phyloP scores from a whole-genome alignment of 345 rosid genomes.

The Euphorbia lathyris region DNA sequence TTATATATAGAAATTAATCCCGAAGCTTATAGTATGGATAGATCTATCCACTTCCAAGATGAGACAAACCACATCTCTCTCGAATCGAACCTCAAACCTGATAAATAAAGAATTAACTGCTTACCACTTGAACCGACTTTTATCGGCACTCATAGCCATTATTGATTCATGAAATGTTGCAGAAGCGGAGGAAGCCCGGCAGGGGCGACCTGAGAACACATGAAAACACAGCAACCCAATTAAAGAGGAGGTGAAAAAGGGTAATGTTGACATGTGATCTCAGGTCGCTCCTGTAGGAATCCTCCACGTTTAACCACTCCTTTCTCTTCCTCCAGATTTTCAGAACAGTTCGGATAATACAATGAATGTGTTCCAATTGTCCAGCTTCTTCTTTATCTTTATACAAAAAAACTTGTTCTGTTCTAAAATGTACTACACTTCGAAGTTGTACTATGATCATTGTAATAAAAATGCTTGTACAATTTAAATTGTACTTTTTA shows the following conservation, averaged over 20 bases:
- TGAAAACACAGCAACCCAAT: neutral
- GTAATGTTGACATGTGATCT: constrained; percentile 23
- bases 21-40: too few species aligned
- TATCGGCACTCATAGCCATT: too few species aligned
- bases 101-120: too few species aligned
- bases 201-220: constrained; percentile 50
- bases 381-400: neutral
- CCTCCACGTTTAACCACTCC: constrained; percentile 7
- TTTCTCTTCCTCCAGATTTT: neutral
- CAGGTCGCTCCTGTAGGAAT: constrained; percentile 35
- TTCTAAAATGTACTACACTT: neutral
- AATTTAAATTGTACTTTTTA: too few species aligned
- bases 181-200: constrained; percentile 26
- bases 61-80: too few species aligned
- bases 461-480: too few species aligned
- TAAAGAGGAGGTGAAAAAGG: too few species aligned
- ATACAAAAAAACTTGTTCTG: neutral
- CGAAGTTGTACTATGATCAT: too few species aligned
- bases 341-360: neutral
- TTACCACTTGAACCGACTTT: too few species aligned
- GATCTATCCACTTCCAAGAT: too few species aligned
- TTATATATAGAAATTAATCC: too few species aligned
- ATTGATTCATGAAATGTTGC: neutral
- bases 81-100: too few species aligned
- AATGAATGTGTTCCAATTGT: neutral